phyloP scores from a whole-genome alignment of 768 basidiomycete genomes.

The Termitomyces sp. region DNA sequence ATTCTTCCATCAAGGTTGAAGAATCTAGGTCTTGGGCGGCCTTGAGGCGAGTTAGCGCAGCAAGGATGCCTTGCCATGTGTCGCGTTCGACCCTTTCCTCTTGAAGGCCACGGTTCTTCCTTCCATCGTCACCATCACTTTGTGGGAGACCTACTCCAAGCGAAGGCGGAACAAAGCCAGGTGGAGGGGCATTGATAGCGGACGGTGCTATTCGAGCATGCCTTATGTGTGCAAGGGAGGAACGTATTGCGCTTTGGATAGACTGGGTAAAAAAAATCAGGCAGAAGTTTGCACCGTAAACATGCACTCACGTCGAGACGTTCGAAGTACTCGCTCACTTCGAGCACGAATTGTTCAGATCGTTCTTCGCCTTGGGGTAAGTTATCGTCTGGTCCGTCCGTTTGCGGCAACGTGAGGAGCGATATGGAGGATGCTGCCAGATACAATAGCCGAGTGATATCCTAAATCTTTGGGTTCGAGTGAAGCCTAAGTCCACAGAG shows the following conservation, averaged over 20 bases:
- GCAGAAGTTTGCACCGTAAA: not conserved
- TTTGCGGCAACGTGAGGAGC: conserved; percentile 78
- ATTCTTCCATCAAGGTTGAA: conserved; percentile 19
- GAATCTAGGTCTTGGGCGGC: conserved; percentile 25
- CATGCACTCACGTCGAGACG: conserved; percentile 59
- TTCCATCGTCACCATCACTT: conserved; percentile 26
- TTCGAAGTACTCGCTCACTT: conserved; percentile 84
- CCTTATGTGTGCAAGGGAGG: conserved; percentile 75
- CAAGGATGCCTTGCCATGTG: conserved; percentile 72
- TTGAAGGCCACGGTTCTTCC: conserved; percentile 59
- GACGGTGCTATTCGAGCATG: conserved; percentile 81
- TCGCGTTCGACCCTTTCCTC: conserved; percentile 73
- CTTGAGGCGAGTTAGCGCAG: conserved; percentile 61
- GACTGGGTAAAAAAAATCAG: conserved; percentile 31
- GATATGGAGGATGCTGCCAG: conserved; percentile 77
- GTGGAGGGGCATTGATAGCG: conserved; percentile 78
- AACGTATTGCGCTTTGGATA: conserved; percentile 74
- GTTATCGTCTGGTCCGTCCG: conserved; percentile 59
- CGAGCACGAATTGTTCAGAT: conserved; percentile 79
- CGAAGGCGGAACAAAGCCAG: conserved; percentile 69
- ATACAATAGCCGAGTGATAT: conserved; percentile 70
- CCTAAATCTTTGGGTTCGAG: conserved; percentile 38
- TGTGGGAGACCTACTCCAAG: conserved; percentile 71
- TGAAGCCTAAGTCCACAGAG: not conserved
- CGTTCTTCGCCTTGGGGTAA: conserved; percentile 80